phyloP scores from a whole-genome alignment of 2,329 filamentous ascomycete species.

The Didymella arachidicola region DNA sequence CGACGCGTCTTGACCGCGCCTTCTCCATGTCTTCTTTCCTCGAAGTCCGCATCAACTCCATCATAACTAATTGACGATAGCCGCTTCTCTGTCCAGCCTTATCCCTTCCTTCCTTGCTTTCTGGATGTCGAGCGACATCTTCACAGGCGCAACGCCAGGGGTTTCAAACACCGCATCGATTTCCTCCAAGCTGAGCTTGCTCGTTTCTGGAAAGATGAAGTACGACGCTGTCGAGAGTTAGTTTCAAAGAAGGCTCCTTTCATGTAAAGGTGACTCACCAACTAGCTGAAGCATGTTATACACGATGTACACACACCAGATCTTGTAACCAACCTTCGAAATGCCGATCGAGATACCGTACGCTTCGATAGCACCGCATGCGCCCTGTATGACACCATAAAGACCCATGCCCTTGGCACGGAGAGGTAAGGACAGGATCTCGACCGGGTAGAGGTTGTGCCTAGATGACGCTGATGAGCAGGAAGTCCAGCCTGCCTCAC shows the following conservation, averaged over 20 bases:
- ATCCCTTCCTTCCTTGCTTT: slow-evolving; percentile 19
- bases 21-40: not conserved
- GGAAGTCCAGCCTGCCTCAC: not conserved
- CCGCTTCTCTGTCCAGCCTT: slow-evolving; percentile 13
- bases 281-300: slow-evolving; percentile 60
- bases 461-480: not conserved
- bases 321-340: slow-evolving; percentile 58
- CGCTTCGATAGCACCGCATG: slow-evolving; percentile 54
- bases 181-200: slow-evolving; percentile 61
- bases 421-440: slow-evolving; percentile 55
- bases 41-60: not conserved
- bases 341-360: slow-evolving; percentile 60
- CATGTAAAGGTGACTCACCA: slow-evolving; percentile 6
- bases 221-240: slow-evolving; percentile 47
- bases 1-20: not conserved
- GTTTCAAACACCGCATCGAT: slow-evolving; percentile 67
- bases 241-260: not conserved
- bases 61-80: slow-evolving; percentile 1
- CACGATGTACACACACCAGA: slow-evolving; percentile 60
- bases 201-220: slow-evolving; percentile 63
- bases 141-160: slow-evolving; percentile 53
- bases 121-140: slow-evolving; percentile 48
- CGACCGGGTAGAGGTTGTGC: slow-evolving; percentile 58
- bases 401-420: slow-evolving; percentile 55
- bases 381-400: slow-evolving; percentile 56